Evolutionary conservation across 164 flowering plant species (phyloP).

Genomic region (Dillenia suffruticosa): DNA sequence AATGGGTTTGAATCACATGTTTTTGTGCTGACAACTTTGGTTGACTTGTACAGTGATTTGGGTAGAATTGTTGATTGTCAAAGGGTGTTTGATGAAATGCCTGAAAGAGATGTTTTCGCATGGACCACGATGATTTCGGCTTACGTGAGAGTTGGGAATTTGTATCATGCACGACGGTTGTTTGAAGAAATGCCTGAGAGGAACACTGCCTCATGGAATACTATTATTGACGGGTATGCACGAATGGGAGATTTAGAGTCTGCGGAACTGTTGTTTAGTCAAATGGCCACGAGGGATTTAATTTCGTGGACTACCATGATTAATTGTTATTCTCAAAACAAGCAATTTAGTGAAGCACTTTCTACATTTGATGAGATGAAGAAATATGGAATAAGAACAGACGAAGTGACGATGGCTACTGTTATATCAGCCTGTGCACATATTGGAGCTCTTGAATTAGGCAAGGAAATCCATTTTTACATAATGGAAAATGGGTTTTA

Average conservation of each 20-base stretch:
- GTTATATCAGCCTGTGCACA: conserved; percentile 82
- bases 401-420: conserved; percentile 61
- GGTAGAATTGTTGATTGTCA: conserved; percentile 27
- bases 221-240: conserved; percentile 68
- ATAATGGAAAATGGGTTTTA: conserved; percentile 29
- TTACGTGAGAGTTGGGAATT: conserved; percentile 37
- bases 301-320: conserved; percentile 91
- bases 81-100: conserved; percentile 79
- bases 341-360: conserved; percentile 45
- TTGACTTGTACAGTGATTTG: conserved; percentile 51
- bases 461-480: conserved; percentile 51
- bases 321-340: conserved; percentile 53
- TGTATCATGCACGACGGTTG: conserved; percentile 45
- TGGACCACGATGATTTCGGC: conserved; percentile 66
- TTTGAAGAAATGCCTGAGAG: conserved; percentile 69
- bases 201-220: conserved; percentile 62
- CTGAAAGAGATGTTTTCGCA: conserved; percentile 62
- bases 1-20: conserved; percentile 52
- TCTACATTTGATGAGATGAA: conserved; percentile 50
- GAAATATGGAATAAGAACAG: conserved; percentile 39
- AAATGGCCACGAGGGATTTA: conserved; percentile 56
- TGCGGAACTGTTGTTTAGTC: conserved; percentile 44
- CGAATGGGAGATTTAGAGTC: conserved; percentile 43
- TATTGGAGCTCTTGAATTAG: conserved; percentile 71
- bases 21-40: conserved; percentile 59